Evolutionary conservation across 192 early-diverging fungal species (phyloP), one percentile per base, ranked within the genome.

Genomic region (Spizellomyces punctatus): DNA sequence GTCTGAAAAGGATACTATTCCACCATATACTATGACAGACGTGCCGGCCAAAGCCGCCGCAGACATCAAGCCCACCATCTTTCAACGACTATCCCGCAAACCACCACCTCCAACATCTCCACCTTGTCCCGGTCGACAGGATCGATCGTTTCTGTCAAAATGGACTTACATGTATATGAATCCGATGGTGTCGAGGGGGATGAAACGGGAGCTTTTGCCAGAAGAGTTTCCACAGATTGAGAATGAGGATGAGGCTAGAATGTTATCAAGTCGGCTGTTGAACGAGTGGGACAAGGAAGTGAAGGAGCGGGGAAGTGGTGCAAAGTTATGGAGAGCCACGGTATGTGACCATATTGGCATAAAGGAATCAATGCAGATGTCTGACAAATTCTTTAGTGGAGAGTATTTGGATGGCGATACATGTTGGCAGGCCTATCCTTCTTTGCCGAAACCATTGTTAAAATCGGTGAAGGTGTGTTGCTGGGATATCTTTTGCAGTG

Each of bases 401-500:
- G 50, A 58, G 76, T 79, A 42, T 85, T 83, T 74, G 75, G 75
- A 9, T 44, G 12, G 2, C 5, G 46, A 17, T 77, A 66, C 56
- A 22, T 71, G 12, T 22, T 67, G 9, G 49, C 76, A 8, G 81
- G 79, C 14, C 3, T 79, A 0, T 43, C 70, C 6, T 85, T 69
- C 61, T 45, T 83, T 2, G 19, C 48, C 50, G 81, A 85, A 55
- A 70, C 63, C 41, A 27, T 72, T 22, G 22, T 80, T 67, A 77
- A 81, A 70, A 69, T 81, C 52, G 76, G 63, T 0, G 60, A 82
- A 66, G 77, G 73, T 9, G 21, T 81, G 22, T 6, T 76, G 6
- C 67, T 85, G 56, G 79, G 79, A 6, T 43, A 71, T n/a, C 54
- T 85, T 22, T 73, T 85, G 5, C 36, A 72, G 9, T 85, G 78